Evolutionary conservation across 768 basidiomycete genomes (phyloP).

Genomic region (Mycena chlorophos): DNA sequence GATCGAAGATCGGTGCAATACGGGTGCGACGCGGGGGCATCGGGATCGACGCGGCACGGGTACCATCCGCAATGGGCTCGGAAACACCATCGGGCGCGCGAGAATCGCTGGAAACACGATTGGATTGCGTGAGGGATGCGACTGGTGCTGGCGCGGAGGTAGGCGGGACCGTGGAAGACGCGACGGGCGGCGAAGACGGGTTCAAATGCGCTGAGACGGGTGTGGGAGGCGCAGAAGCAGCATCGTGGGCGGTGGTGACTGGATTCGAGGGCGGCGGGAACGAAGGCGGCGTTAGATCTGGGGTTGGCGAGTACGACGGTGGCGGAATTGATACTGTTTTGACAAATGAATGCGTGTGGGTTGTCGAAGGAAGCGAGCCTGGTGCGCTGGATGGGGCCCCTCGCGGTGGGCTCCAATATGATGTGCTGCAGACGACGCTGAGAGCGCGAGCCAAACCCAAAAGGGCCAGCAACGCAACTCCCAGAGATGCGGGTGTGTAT

Average conservation of each 20-base stretch:
- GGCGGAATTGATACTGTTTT: not conserved
- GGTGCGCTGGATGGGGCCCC: constrained; percentile 10
- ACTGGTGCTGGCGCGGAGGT: no score
- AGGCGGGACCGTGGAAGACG: no score
- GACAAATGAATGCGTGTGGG: not conserved
- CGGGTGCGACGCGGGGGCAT: constrained; percentile 1
- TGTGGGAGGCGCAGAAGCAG: no score
- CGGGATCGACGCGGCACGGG: not conserved
- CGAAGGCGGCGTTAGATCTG: no score
- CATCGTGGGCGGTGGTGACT: no score
- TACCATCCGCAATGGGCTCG: not conserved
- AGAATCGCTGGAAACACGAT: no score
- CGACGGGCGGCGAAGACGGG: no score
- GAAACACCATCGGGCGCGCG: no score
- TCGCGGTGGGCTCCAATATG: constrained; percentile 18
- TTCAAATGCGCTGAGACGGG: no score
- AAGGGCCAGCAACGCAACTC: not conserved
- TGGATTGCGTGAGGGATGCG: no score
- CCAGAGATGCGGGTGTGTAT: no score
- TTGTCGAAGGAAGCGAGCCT: not conserved
- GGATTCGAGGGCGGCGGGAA: no score
- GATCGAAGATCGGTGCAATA: constrained; percentile 1
- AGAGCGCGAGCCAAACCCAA: not conserved
- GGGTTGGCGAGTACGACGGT: not conserved
- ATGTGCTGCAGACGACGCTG: not conserved